phyloP scores from a whole-genome alignment of 1,284 basidiomycete genomes.

The Sporisorium sorghi region DNA sequence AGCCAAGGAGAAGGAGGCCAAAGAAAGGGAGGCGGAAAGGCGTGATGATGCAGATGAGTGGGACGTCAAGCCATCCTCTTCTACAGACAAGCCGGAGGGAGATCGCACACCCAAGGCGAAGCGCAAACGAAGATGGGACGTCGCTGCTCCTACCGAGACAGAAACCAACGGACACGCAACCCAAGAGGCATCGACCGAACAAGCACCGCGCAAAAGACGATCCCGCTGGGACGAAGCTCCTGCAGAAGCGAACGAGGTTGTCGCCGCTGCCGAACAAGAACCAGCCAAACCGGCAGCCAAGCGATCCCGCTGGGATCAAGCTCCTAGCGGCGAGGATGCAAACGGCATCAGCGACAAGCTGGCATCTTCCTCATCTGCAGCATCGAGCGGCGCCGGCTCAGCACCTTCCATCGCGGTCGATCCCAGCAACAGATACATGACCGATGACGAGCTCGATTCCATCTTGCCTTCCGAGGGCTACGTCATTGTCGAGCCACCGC shows the following conservation, averaged over 20 bases:
- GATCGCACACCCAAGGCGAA: constrained; percentile 75
- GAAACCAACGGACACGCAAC: constrained; percentile 19
- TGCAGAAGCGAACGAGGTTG: constrained; percentile 69
- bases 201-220: constrained; percentile 83
- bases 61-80: constrained; percentile 30
- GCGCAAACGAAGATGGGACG: constrained; percentile 89
- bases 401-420: constrained; percentile 71
- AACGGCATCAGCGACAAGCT: constrained; percentile 2
- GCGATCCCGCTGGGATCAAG: constrained; percentile 96
- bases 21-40: constrained; percentile 70
- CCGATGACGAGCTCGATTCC: constrained; percentile 93
- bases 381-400: constrained; percentile 14
- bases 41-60: constrained; percentile 67
- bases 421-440: constrained; percentile 91
- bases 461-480: constrained; percentile 90
- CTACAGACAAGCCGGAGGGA: constrained; percentile 19
- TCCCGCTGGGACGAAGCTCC: constrained; percentile 91
- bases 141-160: constrained; percentile 74
- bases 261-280: constrained; percentile 75
- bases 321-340: constrained; percentile 71
- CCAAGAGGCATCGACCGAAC: constrained; percentile 26
- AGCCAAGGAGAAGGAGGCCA: constrained; percentile 82
- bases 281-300: constrained; percentile 71
- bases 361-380: constrained; percentile 1
- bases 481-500: constrained; percentile 89